Conservation (phyloP, 371 early-diverging fungal genomes). For the Syncephalis plumigaleata region DNA sequence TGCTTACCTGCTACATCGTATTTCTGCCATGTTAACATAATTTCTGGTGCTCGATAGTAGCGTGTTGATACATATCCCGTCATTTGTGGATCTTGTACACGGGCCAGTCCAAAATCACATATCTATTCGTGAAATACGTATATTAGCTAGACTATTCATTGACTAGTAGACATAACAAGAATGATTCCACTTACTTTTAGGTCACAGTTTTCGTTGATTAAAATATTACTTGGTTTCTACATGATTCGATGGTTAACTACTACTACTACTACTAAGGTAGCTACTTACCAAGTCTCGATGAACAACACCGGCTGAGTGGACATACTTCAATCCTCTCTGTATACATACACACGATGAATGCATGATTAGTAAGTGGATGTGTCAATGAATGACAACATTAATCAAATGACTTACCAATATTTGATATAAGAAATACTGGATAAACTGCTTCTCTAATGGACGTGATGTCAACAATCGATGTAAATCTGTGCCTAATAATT, state of each 20-base stretch:
- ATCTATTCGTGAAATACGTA: constrained; percentile 24
- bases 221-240: constrained; percentile 87
- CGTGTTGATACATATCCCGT: constrained; percentile 96
- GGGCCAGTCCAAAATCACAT: constrained; percentile 94
- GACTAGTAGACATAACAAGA: not conserved
- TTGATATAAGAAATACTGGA: constrained; percentile 92
- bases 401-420: constrained; percentile 38
- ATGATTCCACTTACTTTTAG: constrained; percentile 40
- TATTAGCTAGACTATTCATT: not conserved
- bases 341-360: not conserved
- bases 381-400: not conserved
- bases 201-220: constrained; percentile 92
- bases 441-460: constrained; percentile 81
- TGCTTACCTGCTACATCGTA: constrained; percentile 86
- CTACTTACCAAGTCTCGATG: constrained; percentile 74
- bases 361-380: constrained; percentile 1
- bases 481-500: constrained; percentile 83
- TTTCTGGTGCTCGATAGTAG: constrained; percentile 97
- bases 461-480: constrained; percentile 75
- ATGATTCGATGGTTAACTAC: not conserved
- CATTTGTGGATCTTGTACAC: constrained; percentile 82
- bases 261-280: constrained; percentile 4
- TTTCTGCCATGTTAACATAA: constrained; percentile 96
- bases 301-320: constrained; percentile 89
- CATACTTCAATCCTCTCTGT: constrained; percentile 73